Base-by-base conservation (phyloP, 1,139 yeast species). In the Suhomyces bokatorum region DNA sequence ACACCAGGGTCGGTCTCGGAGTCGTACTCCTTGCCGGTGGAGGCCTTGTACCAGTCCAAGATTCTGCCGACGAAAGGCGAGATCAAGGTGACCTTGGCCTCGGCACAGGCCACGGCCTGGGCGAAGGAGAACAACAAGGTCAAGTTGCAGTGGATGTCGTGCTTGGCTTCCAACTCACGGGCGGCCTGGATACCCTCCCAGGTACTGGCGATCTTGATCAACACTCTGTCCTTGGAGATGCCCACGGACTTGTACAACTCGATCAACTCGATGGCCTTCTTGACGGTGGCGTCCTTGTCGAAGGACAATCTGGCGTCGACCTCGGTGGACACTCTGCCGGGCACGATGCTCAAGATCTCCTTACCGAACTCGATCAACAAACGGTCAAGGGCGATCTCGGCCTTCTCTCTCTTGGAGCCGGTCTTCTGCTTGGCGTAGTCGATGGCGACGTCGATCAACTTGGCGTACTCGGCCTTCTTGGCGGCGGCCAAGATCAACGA, bases 151-250 rank as follows among this genome's bases (percentile, higher is more conserved):
- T 93, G 99, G 62, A 93, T 82, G 45, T 83, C 90, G 77, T 93
- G 80, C 73, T 93, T 83, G 56, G 84, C 70, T 78, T 95, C 99
- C 69, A 95, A 82, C 71, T 87, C 96, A 69, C 85, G 83, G 49
- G 99, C 99, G 60, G 99, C 99, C 75, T 89, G 97, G 69, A 93
- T 93, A 80, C 99, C 99, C 77, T 93, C 99, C 89, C 95, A 93
- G 57, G 99, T 93, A 53, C 98, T 87, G 52, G 99, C 99, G 60
- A 95, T 81, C 83, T 93, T 93, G 74, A 93, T 95, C 67, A 93
- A 81, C 51, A 93, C 81, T 70, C 98, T 82, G 54, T 91, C 97
- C 78, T 87, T 89, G 55, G 73, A 64, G 61, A 93, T 85, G 57
- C 98, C 98, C 63, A 80, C 78, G 52, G 82, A 74, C 76, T 88